Base-by-base conservation (phyloP, 768 basidiomycete genomes). In the Crassisporium funariophilum region DNA sequence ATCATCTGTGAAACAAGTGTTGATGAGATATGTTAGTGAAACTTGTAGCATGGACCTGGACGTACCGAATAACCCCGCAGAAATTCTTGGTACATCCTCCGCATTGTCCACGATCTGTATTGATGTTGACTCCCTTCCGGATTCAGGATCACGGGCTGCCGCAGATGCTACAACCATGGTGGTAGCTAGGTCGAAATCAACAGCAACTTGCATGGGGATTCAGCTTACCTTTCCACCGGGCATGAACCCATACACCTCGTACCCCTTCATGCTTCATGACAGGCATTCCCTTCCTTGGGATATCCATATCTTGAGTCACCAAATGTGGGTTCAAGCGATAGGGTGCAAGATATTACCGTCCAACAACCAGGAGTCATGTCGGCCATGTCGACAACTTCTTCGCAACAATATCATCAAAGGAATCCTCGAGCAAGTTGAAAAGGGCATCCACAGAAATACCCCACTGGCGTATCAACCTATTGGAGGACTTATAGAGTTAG, bases 221-320 rank as follows among this genome's bases (percentile, higher is more conserved):
- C 5, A 9, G 8, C 29, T 49, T 4, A 11, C 25, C 12, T 9
- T 50, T 13, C 49, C 49, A 12, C 4, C 15, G 1, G 43, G 38
- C 8, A 25, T 16, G 25, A 37, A 24, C 8, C 31, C 42, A 12
- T 51, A 58, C 29, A 37, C 39, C 16, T 25, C 44, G 15, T 62
- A 62, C 47, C 59, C 61, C 3, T 62, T 60, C 21, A 51, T 38
- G 10, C 49, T 62, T 11, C 61, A 62, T 35, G 34, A 50, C 15
- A 8, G 36, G 7, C 21, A 34, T 4, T 20, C n/a, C 7, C 23
- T 50, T 27, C 54, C 55, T 3, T 60, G 61, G 61, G 21, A 52
- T 25, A 56, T 53, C 36, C 23, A 19, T 1, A 36, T 52, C 8
- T 36, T 31, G 2, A 31, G 36, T 9, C 50, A 53, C 19, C 15